A percentile compares a stretch with the other conserved stretches of the same genome.
These are phyloP conservation scores for Colletotrichum caudatum DNA, from an alignment of 2,329 filamentous ascomycete genomes.

Conservation along the genomic window DNA sequence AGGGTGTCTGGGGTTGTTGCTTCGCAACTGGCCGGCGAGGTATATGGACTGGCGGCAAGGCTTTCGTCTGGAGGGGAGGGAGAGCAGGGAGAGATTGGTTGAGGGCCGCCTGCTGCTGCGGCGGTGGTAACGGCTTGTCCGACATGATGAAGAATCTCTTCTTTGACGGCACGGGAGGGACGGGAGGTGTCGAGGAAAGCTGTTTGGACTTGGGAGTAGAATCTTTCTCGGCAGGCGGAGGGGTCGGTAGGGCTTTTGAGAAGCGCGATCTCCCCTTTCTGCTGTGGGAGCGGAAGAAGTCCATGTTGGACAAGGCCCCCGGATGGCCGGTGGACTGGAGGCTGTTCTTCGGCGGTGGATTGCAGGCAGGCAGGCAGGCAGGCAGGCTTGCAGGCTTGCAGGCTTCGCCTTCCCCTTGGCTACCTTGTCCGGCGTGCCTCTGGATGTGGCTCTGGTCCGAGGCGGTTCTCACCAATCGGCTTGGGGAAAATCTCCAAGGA, in stretches of 20 bases:
- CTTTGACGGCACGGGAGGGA: constrained; percentile 29
- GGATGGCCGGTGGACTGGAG: constrained; percentile 3
- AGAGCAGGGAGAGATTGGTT: constrained; percentile 49
- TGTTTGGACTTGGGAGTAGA: constrained; percentile 36
- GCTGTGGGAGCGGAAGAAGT: constrained; percentile 47
- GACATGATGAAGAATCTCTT: constrained; percentile 33
- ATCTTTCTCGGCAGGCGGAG: constrained; percentile 50
- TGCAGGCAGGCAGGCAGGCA: no score
- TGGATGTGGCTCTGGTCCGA: constrained; percentile 10
- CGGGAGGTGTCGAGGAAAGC: constrained; percentile 42
- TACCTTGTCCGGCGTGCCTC: constrained; percentile 28
- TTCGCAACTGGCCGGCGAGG: constrained; percentile 36
- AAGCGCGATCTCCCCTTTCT: constrained; percentile 64
- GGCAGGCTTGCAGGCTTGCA: not conserved
- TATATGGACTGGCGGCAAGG: constrained; percentile 31
- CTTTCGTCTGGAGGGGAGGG: constrained; percentile 44
- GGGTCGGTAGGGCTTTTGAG: constrained; percentile 68
- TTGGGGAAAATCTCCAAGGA: constrained; percentile 24
- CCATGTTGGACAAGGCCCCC: constrained; percentile 29
- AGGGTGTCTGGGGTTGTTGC: constrained; percentile 7
- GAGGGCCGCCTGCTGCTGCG: constrained; percentile 44
- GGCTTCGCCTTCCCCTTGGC: constrained; percentile 21
- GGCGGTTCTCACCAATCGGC: constrained; percentile 31
- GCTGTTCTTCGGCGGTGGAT: constrained; percentile 20
- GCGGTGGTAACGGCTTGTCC: constrained; percentile 42